phyloP scores from a whole-genome alignment of 441 rosid species.

The Erodium chrysanthum region DNA sequence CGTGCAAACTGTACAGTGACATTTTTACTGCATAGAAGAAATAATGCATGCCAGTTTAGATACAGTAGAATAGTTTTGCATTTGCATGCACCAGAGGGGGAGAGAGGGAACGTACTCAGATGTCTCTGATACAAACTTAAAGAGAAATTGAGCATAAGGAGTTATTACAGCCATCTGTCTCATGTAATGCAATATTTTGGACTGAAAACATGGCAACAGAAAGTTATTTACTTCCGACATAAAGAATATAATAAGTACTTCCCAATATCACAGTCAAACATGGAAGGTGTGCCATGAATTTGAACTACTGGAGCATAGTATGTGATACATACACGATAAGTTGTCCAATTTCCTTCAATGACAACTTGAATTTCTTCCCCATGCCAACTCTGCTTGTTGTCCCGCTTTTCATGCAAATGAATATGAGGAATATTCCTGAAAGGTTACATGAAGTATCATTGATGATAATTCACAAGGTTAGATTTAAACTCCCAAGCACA shows the following conservation, averaged over 20 bases:
- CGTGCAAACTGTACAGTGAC: constrained; percentile 74
- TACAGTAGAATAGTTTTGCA: constrained; percentile 16
- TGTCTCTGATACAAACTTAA: constrained; percentile 67
- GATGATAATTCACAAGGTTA: background rate
- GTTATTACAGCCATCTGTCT: constrained; percentile 99
- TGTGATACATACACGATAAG: constrained; percentile 59
- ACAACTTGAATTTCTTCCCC: constrained; percentile 94
- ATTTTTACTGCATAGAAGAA: constrained; percentile 50
- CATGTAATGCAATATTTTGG: constrained; percentile 94
- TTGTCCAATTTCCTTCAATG: constrained; percentile 98
- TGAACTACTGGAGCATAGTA: constrained; percentile 11
- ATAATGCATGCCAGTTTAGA: constrained; percentile 10
- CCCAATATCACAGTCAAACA: background rate
- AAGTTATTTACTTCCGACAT: constrained; percentile 3
- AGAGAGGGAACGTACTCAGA: constrained; percentile 56
- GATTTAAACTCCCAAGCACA: background rate
- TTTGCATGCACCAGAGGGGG: constrained; percentile 8
- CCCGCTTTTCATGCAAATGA: constrained; percentile 75
- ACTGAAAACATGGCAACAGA: constrained; percentile 39
- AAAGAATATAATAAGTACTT: background rate
- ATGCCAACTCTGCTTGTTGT: constrained; percentile 62
- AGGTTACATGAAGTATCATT: constrained; percentile 4
- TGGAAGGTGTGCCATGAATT: constrained; percentile 1
- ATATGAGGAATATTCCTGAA: constrained; percentile 87
- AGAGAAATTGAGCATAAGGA: constrained; percentile 84